Evolutionary conservation across 257 asterid species (phyloP).

Genomic region (Eustoma russellianum): DNA sequence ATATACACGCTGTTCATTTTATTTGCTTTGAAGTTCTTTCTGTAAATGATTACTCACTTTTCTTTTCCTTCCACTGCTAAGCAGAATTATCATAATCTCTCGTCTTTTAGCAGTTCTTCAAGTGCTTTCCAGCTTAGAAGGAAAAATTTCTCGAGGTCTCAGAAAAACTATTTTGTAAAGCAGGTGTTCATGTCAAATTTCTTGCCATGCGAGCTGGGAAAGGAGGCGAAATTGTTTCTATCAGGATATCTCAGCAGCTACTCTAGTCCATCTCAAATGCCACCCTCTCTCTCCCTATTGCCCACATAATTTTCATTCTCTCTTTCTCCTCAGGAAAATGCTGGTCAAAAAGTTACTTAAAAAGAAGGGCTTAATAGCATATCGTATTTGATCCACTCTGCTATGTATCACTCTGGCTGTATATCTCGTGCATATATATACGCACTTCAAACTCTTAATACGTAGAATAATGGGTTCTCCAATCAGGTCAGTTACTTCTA

Average conservation of each 20-base stretch:
- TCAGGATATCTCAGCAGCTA: constrained; percentile 86
- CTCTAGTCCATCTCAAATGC: constrained; percentile 19
- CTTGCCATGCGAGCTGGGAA: constrained; percentile 78
- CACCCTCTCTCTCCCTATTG: background rate
- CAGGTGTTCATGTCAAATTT: constrained; percentile 74
- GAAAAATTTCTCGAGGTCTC: too few species aligned
- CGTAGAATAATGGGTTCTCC: too few species aligned
- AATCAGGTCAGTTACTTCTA: too few species aligned
- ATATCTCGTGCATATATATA: too few species aligned
- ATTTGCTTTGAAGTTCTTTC: background rate
- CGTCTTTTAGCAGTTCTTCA: too few species aligned
- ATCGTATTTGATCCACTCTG: too few species aligned
- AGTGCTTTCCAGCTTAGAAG: too few species aligned
- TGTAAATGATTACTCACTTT: background rate
- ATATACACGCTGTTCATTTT: background rate
- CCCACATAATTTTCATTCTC: background rate
- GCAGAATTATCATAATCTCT: background rate
- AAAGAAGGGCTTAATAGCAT: too few species aligned
- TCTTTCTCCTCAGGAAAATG: background rate
- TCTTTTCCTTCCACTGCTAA: background rate
- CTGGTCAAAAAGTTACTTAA: too few species aligned
- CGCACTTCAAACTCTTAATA: too few species aligned
- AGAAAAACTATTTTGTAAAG: constrained; percentile 3
- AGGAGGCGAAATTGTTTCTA: constrained; percentile 68
- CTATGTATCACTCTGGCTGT: too few species aligned